Evolutionary conservation across 2,329 filamentous ascomycete genomes (phyloP), one percentile per base, ranked within the genome.

Genomic region (Fusarium begoniae): DNA sequence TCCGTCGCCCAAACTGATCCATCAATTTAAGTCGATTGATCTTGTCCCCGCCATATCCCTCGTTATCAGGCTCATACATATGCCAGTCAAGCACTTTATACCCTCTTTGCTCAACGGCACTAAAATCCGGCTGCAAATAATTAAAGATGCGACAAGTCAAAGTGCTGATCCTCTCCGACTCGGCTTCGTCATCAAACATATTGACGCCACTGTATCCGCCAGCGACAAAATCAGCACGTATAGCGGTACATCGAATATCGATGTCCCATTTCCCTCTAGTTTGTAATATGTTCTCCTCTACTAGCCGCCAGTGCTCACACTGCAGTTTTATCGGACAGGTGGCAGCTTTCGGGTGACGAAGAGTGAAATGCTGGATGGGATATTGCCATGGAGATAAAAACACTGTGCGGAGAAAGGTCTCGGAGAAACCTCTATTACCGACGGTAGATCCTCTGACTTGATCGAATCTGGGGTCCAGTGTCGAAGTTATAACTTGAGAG

Each of bases 351-450:
- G 9, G 17, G 9, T 37, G n/a, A 8, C n/a, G 18, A 2, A 37
- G n/a, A 8, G 50, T 37, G n/a, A 51, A 51, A 14, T 35, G 15
- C 8, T 3, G 20, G 3, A n/a, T 0, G 8, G 30, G 30, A 24
- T 50, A 37, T 24, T 3, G 14, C 4, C 6, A 3, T 10, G 8
- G 12, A 37, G 17, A 15, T 3, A 35, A 24, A 5, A 26, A 15
- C 9, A 13, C 6, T 9, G 5, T 24, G 5, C 30, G 48, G 8
- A 51, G 15, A n/a, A 35, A 51, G 2, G 4, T 24, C 30, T 35
- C 12, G 0, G 22, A 35, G 11, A 35, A 53, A 1, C 12, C 12
- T 24, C n/a, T 22, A 0, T 4, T 6, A 0, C n/a, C 18, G 2
- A 22, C 13, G 2, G n/a, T 6, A 20, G 13, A 6, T 11, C 30